Conservation (phyloP, 192 early-diverging fungal genomes). For the Gryganskiella cystojenkinii region DNA sequence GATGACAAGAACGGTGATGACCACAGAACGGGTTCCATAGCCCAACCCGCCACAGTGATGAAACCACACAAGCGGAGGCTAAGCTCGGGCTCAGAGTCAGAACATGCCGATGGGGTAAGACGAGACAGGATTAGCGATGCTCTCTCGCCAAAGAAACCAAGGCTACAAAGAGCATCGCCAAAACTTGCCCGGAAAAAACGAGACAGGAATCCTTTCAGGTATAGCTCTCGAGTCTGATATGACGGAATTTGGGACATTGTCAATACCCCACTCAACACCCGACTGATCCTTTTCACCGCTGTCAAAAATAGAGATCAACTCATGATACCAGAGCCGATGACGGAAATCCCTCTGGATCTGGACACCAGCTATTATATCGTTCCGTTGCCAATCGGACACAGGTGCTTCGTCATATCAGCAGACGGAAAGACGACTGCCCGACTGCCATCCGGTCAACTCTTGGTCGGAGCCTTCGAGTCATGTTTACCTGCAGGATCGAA, state of each 20-base stretch:
- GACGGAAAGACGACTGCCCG: slow-evolving; percentile 54
- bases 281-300: background rate
- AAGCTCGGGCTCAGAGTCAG: slow-evolving; percentile 41
- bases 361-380: slow-evolving; percentile 62
- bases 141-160: slow-evolving; percentile 34
- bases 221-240: slow-evolving; percentile 5
- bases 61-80: slow-evolving; percentile 32
- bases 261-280: too few species aligned
- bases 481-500: slow-evolving; percentile 62
- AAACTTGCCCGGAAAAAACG: slow-evolving; percentile 40
- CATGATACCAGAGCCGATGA: slow-evolving; percentile 66
- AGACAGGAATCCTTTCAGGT: slow-evolving; percentile 55
- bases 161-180: slow-evolving; percentile 26
- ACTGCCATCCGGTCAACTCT: slow-evolving; percentile 22
- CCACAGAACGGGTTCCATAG: too few species aligned
- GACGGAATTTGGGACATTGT: too few species aligned
- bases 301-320: slow-evolving; percentile 58
- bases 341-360: slow-evolving; percentile 61
- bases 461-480: slow-evolving; percentile 57
- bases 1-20: slow-evolving; percentile 6
- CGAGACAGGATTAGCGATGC: slow-evolving; percentile 21
- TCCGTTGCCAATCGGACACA: slow-evolving; percentile 64
- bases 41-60: too few species aligned
- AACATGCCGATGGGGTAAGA: slow-evolving; percentile 15
- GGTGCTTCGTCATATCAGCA: slow-evolving; percentile 64